Conservation (phyloP, 139 green algal species). For the Deuterostichococcus epilithicus region DNA sequence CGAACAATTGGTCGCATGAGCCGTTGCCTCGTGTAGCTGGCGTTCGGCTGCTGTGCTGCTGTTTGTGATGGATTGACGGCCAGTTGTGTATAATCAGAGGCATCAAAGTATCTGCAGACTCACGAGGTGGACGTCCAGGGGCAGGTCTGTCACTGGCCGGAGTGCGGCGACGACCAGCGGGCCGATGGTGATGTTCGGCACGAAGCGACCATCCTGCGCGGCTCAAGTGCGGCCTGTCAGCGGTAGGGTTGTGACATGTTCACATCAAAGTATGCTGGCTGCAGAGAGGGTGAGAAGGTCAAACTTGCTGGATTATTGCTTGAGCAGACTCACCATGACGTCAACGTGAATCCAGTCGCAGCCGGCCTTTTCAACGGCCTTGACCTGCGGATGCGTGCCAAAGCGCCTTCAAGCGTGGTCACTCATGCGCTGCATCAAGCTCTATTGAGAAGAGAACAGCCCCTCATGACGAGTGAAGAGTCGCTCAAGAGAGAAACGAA, state of each 20-base stretch:
- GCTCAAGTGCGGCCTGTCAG: not conserved
- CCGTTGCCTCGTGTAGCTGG: not conserved
- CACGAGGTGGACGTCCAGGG: slow-evolving; percentile 91
- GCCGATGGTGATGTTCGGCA: slow-evolving; percentile 99
- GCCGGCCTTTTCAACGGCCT: slow-evolving; percentile 88
- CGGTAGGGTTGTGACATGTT: too few relatives aligned
- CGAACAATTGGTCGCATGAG: too few relatives aligned
- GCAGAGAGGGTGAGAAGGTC: not conserved
- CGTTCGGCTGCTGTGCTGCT: not conserved
- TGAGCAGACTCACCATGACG: slow-evolving; percentile 58
- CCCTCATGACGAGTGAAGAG: not conserved
- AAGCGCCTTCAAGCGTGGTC: not conserved
- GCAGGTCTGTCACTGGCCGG: slow-evolving; percentile 91
- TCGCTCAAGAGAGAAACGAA: not conserved
- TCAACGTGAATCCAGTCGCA: slow-evolving; percentile 97
- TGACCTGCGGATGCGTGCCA: slow-evolving; percentile 54
- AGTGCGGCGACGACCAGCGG: slow-evolving; percentile 95
- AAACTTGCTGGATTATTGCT: not conserved
- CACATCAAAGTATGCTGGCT: too few relatives aligned
- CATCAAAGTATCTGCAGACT: slow-evolving; percentile 9
- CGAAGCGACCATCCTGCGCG: slow-evolving; percentile 85
- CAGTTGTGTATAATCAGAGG: too few relatives aligned
- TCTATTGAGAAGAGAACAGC: not conserved
- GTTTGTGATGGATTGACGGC: too few relatives aligned
- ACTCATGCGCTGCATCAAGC: not conserved